Base-by-base conservation (phyloP, 2,329 filamentous ascomycete genomes). In the Claviceps humidiphila region DNA sequence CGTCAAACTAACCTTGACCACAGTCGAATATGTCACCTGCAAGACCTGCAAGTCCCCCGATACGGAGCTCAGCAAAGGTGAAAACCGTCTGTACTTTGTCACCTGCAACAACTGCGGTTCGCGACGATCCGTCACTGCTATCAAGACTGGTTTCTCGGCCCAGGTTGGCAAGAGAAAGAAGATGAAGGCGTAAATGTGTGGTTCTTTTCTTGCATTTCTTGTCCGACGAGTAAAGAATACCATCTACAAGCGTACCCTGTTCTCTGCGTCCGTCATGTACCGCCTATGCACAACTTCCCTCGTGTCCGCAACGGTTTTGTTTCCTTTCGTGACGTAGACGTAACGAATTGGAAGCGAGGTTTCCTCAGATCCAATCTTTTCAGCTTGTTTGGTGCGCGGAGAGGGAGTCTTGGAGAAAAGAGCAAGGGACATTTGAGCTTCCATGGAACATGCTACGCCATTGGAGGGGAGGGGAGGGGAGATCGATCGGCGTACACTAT, bases 61-160 rank as follows among this genome's bases (percentile, higher is more conserved):
- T 66, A 96, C 91, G 51, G 89, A 95, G 68, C 82, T 98, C 66
- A 94, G 85, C 82, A 97, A 97, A 78, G 93, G 91, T 72, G 93
- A 98, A 74, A 98, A 97, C 78, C 87, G 93, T 75, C 78, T 98
- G 58, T 96, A 95, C 77, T 98, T 97, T 77, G 89, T 98, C 67
- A 96, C 90, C 55, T 96, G 91, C 82, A 95, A 72, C 67, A 85
- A 84, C 54, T 89, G 85, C 64, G 84, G 84, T 58, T 87, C 82
- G 50, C 78, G 91, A 72, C 85, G 90, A 68, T 89, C 84, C 65
- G 91, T 97, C 68, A 89, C 89, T 55, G 90, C 93, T 61, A 98
- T 98, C 85, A 98, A 98, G 84, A 95, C 89, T 56, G 93, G 93
- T 89, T 98, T 98, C 89, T 94, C 90, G 65, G 93, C 93, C 71